A percentile compares a stretch with the other conserved stretches of the same genome.
Evolutionary conservation across 345 rosid species (phyloP).

Genomic region (Syzygium aqueum): DNA sequence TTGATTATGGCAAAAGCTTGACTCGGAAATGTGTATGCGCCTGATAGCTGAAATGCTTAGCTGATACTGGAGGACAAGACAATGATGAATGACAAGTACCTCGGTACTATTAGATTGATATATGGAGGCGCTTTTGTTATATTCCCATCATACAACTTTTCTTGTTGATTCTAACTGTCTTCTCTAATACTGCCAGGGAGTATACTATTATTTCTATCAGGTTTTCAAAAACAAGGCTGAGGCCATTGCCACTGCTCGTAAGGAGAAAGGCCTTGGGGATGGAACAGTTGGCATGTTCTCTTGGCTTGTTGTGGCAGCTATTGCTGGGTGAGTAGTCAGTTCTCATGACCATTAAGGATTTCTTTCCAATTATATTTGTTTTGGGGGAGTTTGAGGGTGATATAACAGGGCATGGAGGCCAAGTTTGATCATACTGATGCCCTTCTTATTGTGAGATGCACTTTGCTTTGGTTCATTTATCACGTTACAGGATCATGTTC

Average conservation of each 20-base stretch:
- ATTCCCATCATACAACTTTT: neutral
- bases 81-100: neutral
- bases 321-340: conserved; percentile 41
- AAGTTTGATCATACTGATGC: neutral
- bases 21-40: neutral
- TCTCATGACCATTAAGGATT: neutral
- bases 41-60: neutral
- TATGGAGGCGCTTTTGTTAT: neutral
- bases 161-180: neutral
- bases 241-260: conserved; percentile 37
- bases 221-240: conserved; percentile 57
- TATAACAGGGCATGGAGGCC: neutral
- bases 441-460: neutral
- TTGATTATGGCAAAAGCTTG: neutral
- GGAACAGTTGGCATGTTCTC: conserved; percentile 52
- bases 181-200: conserved; percentile 32
- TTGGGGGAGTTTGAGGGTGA: neutral
- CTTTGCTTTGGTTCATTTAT: neutral
- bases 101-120: neutral
- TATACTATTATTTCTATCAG: conserved; percentile 66
- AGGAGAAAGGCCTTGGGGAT: conserved; percentile 42
- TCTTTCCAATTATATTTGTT: neutral
- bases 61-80: neutral
- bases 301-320: conserved; percentile 63
- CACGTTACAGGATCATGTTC: neutral